phyloP scores from a whole-genome alignment of 2,329 filamentous ascomycete species.

The Clarireedia sp. region DNA sequence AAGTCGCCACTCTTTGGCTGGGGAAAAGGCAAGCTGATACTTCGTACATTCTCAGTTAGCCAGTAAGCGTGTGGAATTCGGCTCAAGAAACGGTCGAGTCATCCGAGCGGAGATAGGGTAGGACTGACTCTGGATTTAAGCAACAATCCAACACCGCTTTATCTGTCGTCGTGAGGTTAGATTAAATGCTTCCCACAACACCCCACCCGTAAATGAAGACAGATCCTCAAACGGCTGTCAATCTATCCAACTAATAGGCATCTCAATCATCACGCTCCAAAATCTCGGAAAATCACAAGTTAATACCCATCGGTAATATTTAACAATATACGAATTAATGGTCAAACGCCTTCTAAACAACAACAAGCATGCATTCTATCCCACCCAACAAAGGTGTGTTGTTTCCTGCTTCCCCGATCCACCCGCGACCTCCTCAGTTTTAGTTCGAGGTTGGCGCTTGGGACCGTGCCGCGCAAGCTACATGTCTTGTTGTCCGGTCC shows the following conservation, averaged over 20 bases:
- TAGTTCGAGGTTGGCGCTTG: neutral
- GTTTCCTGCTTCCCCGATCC: conserved; percentile 7
- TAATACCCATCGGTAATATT: neutral
- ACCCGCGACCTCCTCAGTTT: conserved; percentile 7
- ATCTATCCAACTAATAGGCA: neutral
- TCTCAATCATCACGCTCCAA: neutral
- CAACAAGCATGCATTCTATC: conserved; percentile 24
- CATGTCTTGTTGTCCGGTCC: neutral
- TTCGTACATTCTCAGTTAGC: too few species aligned
- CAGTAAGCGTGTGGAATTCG: too few species aligned
- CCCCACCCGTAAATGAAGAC: neutral
- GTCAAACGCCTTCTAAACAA: neutral
- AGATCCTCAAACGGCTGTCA: neutral
- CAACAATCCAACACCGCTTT: too few species aligned
- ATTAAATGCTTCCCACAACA: too few species aligned
- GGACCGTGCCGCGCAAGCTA: neutral
- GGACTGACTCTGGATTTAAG: too few species aligned
- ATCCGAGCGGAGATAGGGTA: too few species aligned
- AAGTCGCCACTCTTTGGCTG: too few species aligned
- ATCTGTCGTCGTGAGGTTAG: too few species aligned
- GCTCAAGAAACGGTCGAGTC: too few species aligned
- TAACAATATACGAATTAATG: neutral
- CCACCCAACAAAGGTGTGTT: conserved; percentile 8
- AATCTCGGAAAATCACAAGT: neutral
- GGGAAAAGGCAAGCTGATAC: too few species aligned